Evolutionary conservation across 2,329 filamentous ascomycete genomes (phyloP).

Genomic region (Penicillium hordei): DNA sequence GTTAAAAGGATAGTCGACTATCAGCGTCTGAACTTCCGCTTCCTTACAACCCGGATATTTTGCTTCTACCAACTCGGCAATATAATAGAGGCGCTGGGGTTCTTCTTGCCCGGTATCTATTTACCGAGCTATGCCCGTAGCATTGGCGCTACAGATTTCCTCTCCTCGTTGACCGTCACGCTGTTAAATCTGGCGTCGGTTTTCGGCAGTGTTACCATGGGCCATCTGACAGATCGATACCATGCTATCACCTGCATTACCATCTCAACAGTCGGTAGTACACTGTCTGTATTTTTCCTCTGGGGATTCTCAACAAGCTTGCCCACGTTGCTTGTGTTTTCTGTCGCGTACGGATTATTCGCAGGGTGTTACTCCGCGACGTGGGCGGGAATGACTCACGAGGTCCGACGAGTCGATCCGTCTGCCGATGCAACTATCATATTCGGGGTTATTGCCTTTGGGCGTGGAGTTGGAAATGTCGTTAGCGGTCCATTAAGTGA

Average conservation of each 20-base stretch:
- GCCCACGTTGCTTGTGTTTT: constrained; percentile 43
- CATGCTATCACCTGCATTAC: constrained; percentile 42
- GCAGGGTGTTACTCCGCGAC: constrained; percentile 45
- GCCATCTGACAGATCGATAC: constrained; percentile 43
- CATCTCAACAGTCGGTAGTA: constrained; percentile 44
- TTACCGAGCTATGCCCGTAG: constrained; percentile 39
- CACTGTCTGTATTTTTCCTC: constrained; percentile 44
- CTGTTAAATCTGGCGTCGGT: constrained; percentile 34
- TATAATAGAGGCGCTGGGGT: constrained; percentile 38
- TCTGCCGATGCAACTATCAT: constrained; percentile 49
- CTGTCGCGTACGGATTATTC: constrained; percentile 48
- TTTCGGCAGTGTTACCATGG: constrained; percentile 38
- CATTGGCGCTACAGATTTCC: constrained; percentile 24
- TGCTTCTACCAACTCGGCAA: constrained; percentile 50
- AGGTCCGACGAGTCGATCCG: constrained; percentile 39
- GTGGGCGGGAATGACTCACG: constrained; percentile 49
- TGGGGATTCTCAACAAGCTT: constrained; percentile 51
- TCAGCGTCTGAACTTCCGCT: constrained; percentile 43
- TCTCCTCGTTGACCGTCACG: constrained; percentile 33
- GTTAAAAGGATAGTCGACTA: constrained; percentile 27
- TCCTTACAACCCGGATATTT: constrained; percentile 39
- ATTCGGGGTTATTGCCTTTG: constrained; percentile 50
- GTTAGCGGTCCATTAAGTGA: constrained; percentile 54
- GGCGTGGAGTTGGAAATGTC: constrained; percentile 54
- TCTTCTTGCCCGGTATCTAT: constrained; percentile 42